A percentile compares a stretch with the other conserved stretches of the same genome.
phyloP scores from a whole-genome alignment of 177 flowering plant genomes.

The Vitis hybrid region DNA sequence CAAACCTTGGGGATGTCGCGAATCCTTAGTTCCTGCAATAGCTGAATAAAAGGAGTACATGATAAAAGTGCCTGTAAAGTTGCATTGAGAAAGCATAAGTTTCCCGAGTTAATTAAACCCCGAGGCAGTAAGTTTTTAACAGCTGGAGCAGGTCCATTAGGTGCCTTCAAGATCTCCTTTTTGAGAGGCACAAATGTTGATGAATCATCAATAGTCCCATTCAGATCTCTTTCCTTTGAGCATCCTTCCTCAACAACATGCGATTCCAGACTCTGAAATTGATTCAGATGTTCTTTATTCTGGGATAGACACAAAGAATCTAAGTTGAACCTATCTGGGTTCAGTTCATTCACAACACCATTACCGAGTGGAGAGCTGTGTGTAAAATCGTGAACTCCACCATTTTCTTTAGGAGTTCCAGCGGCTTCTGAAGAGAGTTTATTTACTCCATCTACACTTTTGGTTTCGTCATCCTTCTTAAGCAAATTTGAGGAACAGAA shows the following conservation, averaged over 20 bases:
- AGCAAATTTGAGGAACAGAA: constrained; percentile 13
- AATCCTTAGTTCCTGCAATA: constrained; percentile 64
- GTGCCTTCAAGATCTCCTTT: constrained; percentile 23
- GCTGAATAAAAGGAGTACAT: constrained; percentile 83
- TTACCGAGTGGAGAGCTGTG: constrained; percentile 19
- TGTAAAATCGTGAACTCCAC: constrained; percentile 18
- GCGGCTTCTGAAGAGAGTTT: constrained; percentile 13
- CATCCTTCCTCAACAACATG: constrained; percentile 27
- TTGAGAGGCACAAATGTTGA: constrained; percentile 14
- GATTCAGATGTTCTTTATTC: constrained; percentile 24
- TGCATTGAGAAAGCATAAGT: constrained; percentile 93
- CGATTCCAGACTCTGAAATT: constrained; percentile 17
- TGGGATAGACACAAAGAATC: constrained; percentile 19
- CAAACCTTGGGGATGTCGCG: constrained; percentile 72
- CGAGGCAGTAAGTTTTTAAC: constrained; percentile 55
- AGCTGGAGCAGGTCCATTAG: constrained; percentile 22
- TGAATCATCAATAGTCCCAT: constrained; percentile 19
- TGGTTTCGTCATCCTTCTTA: constrained; percentile 17
- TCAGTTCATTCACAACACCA: constrained; percentile 25
- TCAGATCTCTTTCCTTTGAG: constrained; percentile 12
- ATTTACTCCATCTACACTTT: constrained; percentile 14
- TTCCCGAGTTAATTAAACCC: constrained; percentile 87
- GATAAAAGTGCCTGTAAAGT: constrained; percentile 92
- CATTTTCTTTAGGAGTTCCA: constrained; percentile 43
- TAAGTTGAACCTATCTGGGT: constrained; percentile 15